Evolutionary conservation across 73 alveolate species (phyloP).

Genomic region (Durusdinium trenchii): DNA sequence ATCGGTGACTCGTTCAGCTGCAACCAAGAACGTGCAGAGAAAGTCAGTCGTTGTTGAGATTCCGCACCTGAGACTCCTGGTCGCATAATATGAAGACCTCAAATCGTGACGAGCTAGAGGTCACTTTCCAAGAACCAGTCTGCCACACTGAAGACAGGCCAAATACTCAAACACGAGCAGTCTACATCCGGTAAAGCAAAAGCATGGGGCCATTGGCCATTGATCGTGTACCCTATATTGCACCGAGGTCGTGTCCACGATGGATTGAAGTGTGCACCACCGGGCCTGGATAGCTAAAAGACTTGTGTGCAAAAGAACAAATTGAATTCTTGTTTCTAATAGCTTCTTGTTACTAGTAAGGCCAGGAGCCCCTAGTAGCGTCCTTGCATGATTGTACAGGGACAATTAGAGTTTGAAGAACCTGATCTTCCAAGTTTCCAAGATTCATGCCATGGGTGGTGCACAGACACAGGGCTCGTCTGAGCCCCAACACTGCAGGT

Average conservation of each 20-base stretch:
- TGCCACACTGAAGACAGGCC: too few species aligned
- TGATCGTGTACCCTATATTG: background rate
- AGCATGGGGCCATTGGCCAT: background rate
- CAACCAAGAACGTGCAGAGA: too few species aligned
- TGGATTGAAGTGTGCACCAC: conserved; percentile 30
- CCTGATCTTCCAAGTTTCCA: background rate
- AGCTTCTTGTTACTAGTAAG: too few species aligned
- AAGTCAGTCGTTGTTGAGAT: too few species aligned
- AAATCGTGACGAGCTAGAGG: too few species aligned
- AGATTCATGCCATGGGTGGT: conserved; percentile 14
- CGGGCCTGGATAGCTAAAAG: background rate
- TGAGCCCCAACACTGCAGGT: conserved; percentile 46
- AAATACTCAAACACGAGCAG: too few species aligned
- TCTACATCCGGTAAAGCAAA: background rate
- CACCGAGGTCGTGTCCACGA: conserved; percentile 13
- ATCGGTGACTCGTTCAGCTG: too few species aligned
- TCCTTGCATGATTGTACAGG: background rate
- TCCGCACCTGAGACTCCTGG: too few species aligned
- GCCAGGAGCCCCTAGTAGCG: too few species aligned
- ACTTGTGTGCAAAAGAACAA: background rate
- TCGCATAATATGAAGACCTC: too few species aligned
- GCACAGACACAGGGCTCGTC: conserved; percentile 46
- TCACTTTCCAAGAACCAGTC: too few species aligned
- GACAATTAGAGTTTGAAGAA: background rate
- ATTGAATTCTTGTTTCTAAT: too few species aligned